phyloP scores from a whole-genome alignment of 495 filamentous ascomycete genomes.

The Pyrenula massariospora region DNA sequence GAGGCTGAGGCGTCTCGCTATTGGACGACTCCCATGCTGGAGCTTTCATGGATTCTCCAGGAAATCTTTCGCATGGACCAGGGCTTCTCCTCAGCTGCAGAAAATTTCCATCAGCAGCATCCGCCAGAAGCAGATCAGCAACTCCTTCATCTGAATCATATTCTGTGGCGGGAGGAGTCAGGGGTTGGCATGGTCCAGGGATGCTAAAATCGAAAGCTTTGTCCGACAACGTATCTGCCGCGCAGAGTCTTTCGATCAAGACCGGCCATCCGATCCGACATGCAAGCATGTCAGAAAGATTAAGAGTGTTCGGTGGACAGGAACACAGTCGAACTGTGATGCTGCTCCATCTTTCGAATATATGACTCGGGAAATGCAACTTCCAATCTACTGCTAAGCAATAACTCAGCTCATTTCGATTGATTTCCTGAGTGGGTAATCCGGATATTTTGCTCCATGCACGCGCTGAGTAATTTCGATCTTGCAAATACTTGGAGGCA shows the following conservation, averaged over 20 bases:
- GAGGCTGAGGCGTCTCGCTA: not conserved
- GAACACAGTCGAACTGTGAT: not conserved
- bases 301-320: not conserved
- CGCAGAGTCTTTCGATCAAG: not conserved
- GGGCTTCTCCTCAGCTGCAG: not conserved
- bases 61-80: not conserved
- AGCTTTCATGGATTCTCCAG: not conserved
- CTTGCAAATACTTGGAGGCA: slow-evolving; percentile 93
- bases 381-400: slow-evolving; percentile 84
- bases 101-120: not conserved
- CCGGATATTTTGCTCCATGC: slow-evolving; percentile 99
- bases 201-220: not conserved
- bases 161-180: not conserved
- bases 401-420: slow-evolving; percentile 92
- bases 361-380: slow-evolving; percentile 77
- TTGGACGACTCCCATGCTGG: not conserved
- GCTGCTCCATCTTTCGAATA: slow-evolving; percentile 74
- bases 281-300: not conserved
- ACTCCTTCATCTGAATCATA: not conserved
- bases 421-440: slow-evolving; percentile 80
- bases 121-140: not conserved
- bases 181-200: not conserved
- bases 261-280: not conserved
- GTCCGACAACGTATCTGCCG: not conserved
- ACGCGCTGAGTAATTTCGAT: slow-evolving; percentile 91